These are phyloP conservation scores for Saccharomycopsis babjevae DNA, from an alignment of 805 yeast genomes.

Conservation along the genomic window DNA sequence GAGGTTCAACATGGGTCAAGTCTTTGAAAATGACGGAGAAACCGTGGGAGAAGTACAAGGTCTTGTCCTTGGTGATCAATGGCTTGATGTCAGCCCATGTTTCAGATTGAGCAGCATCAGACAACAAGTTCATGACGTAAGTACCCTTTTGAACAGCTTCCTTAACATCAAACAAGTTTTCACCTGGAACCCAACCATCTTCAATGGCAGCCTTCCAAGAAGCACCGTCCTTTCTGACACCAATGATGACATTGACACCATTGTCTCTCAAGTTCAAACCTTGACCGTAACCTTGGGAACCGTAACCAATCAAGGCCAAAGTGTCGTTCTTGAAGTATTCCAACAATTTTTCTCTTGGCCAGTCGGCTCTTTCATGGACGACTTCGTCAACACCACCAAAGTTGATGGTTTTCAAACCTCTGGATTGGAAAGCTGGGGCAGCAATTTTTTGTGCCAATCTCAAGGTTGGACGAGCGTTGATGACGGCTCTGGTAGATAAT, in stretches of 20 bases:
- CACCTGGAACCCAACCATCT: constrained; percentile 99
- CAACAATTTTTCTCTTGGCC: constrained; percentile 95
- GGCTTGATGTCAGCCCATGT: constrained; percentile 89
- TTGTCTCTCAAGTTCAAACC: constrained; percentile 99
- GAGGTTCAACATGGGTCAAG: constrained; percentile 92
- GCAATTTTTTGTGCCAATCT: constrained; percentile 27
- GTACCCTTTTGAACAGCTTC: constrained; percentile 94
- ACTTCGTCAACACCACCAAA: constrained; percentile 92
- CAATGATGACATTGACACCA: constrained; percentile 93
- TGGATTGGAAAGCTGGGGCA: constrained; percentile 21
- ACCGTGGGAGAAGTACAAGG: constrained; percentile 98
- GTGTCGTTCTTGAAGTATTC: constrained; percentile 98
- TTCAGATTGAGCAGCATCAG: constrained; percentile 99
- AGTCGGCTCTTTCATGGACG: constrained; percentile 98
- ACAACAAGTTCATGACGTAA: constrained; percentile 91
- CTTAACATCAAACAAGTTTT: constrained; percentile 87
- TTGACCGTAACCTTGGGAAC: constrained; percentile 99
- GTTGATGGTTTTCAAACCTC: constrained; percentile 91
- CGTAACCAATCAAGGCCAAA: constrained; percentile 96
- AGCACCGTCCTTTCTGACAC: constrained; percentile 98
- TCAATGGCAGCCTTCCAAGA: constrained; percentile 99
- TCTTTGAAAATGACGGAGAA: constrained; percentile 99
- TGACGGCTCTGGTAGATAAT: constrained; percentile 37
- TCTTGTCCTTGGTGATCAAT: constrained; percentile 90
- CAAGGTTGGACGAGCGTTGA: constrained; percentile 49